A percentile compares a stretch with the other conserved stretches of the same genome.
Evolutionary conservation across 2,329 filamentous ascomycete genomes (phyloP).

Genomic region (Helicocarpus griseus): DNA sequence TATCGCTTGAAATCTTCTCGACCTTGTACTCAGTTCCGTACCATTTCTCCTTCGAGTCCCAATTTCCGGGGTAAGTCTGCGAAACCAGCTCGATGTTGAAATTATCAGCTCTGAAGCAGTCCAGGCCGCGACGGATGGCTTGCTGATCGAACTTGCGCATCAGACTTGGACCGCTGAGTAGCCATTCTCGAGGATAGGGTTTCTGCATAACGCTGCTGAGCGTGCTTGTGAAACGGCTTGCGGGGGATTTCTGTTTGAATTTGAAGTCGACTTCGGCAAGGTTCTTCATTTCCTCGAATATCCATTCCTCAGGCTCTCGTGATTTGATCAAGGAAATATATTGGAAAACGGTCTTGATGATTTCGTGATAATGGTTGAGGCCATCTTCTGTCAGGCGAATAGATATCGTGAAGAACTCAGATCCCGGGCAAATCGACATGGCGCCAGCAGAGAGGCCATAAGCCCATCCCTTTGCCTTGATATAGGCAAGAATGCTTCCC

Average conservation of each 20-base stretch:
- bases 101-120: conserved; percentile 73
- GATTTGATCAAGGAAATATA: conserved; percentile 83
- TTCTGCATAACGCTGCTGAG: conserved; percentile 86
- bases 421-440: conserved; percentile 67
- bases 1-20: conserved; percentile 66
- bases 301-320: conserved; percentile 76
- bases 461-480: conserved; percentile 85
- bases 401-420: conserved; percentile 68
- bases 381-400: conserved; percentile 78
- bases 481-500: conserved; percentile 79
- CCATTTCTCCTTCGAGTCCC: conserved; percentile 89
- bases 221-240: conserved; percentile 78
- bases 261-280: conserved; percentile 91
- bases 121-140: conserved; percentile 64
- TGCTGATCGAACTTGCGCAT: conserved; percentile 71
- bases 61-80: conserved; percentile 71
- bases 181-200: conserved; percentile 72
- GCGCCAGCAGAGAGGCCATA: conserved; percentile 72
- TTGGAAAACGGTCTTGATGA: conserved; percentile 77
- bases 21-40: conserved; percentile 90
- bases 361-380: conserved; percentile 68
- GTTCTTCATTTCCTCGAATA: conserved; percentile 82
- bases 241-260: conserved; percentile 85
- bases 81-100: conserved; percentile 77
- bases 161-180: conserved; percentile 69